Conservation (phyloP, 2,329 filamentous ascomycete genomes). For the Penicillium frequentans region DNA sequence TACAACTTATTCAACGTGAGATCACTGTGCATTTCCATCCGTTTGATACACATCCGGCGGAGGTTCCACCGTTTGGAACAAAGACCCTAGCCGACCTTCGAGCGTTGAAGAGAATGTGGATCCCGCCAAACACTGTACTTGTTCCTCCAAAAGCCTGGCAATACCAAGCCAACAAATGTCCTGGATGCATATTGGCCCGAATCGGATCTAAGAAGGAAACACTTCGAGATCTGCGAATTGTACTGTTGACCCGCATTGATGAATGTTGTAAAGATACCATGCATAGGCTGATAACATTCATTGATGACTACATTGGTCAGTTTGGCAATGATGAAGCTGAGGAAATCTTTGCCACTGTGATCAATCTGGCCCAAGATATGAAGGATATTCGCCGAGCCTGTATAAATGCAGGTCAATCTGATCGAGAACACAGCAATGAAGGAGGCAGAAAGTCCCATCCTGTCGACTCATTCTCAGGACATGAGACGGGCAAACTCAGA, state of each 20-base stretch:
- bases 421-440: neutral
- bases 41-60: neutral
- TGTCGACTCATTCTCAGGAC: neutral
- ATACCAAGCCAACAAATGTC: neutral
- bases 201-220: neutral
- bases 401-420: neutral
- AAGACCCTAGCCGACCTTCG: neutral
- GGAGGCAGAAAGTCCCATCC: neutral
- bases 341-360: neutral
- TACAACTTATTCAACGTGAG: neutral
- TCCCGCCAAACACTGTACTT: neutral
- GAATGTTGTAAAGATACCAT: neutral
- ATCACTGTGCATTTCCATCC: neutral
- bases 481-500: neutral
- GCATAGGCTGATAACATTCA: neutral
- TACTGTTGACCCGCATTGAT: neutral
- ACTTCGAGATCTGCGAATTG: neutral
- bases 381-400: neutral
- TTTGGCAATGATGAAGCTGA: neutral
- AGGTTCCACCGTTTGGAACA: neutral
- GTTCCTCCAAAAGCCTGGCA: neutral
- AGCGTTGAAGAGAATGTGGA: neutral
- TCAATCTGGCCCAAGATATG: neutral
- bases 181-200: neutral
- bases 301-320: neutral